Evolutionary conservation across 306 rosid genomes (phyloP).

Genomic region (Nissolia schottii): DNA sequence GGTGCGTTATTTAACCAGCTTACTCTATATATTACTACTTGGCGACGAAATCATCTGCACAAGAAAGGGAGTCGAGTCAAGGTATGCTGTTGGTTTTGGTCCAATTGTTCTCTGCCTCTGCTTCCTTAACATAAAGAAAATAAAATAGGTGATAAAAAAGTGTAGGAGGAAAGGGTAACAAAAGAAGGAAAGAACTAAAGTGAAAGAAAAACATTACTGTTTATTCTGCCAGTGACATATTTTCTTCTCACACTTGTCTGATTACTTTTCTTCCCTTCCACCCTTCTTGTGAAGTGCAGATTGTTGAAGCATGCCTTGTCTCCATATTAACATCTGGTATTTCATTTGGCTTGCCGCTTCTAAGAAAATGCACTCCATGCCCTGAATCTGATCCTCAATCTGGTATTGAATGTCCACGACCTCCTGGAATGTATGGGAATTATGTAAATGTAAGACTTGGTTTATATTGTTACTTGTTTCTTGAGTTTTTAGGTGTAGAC

Average conservation of each 20-base stretch:
- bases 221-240: constrained; percentile 1
- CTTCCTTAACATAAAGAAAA: constrained; percentile 4
- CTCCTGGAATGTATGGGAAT: constrained; percentile 94
- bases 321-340: constrained; percentile 74
- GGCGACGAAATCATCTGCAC: constrained; percentile 92
- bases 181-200: neutral
- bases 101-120: constrained; percentile 1
- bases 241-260: constrained; percentile 11
- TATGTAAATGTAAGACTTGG: constrained; percentile 98
- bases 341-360: constrained; percentile 92
- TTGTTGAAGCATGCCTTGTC: constrained; percentile 85
- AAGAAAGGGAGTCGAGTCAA: constrained; percentile 88
- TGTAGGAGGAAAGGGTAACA: neutral
- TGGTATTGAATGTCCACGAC: constrained; percentile 86
- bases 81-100: constrained; percentile 34
- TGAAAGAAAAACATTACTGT: constrained; percentile 2
- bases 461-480: neutral
- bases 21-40: constrained; percentile 64
- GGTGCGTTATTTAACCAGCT: constrained; percentile 96
- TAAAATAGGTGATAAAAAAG: constrained; percentile 1
- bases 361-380: constrained; percentile 85
- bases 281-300: constrained; percentile 47
- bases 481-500: neutral
- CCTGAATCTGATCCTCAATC: constrained; percentile 66
- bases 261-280: neutral